phyloP scores from a whole-genome alignment of 2,329 filamentous ascomycete species.

The Fonsecaea erecta region DNA sequence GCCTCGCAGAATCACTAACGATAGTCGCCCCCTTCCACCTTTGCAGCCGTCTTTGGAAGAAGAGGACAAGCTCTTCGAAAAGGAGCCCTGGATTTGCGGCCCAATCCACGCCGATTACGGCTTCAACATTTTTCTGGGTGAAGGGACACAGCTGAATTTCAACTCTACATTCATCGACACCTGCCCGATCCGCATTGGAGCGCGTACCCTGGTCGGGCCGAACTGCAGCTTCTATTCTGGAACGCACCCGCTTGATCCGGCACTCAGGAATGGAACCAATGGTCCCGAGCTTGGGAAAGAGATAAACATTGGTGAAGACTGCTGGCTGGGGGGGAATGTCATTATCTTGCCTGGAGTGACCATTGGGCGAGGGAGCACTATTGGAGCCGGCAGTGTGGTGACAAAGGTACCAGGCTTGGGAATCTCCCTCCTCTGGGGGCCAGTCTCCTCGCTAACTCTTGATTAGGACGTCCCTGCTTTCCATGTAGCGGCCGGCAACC shows the following conservation, averaged over 20 bases:
- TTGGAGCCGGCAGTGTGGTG: slow-evolving; percentile 49
- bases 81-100: slow-evolving; percentile 70
- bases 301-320: slow-evolving; percentile 62
- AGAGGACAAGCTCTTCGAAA: slow-evolving; percentile 67
- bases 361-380: slow-evolving; percentile 49
- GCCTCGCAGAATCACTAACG: slow-evolving; percentile 42
- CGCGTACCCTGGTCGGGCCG: slow-evolving; percentile 77
- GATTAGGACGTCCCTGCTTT: slow-evolving; percentile 49
- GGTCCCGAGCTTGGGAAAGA: slow-evolving; percentile 77
- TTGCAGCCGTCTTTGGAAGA: slow-evolving; percentile 60
- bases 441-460: not conserved
- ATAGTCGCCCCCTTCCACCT: slow-evolving; percentile 62
- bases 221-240: slow-evolving; percentile 77
- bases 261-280: slow-evolving; percentile 71
- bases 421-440: not conserved
- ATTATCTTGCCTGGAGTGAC: slow-evolving; percentile 51
- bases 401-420: slow-evolving; percentile 51
- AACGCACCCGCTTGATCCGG: slow-evolving; percentile 76
- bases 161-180: slow-evolving; percentile 79
- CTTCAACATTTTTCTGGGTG: slow-evolving; percentile 71
- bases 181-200: slow-evolving; percentile 73
- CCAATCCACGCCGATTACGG: slow-evolving; percentile 79
- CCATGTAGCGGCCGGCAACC: slow-evolving; percentile 50
- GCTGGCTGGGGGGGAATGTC: slow-evolving; percentile 56
- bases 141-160: slow-evolving; percentile 75